Base-by-base conservation (phyloP, 352 stramenopile genomes). In the Globisporangium abappressorium region DNA sequence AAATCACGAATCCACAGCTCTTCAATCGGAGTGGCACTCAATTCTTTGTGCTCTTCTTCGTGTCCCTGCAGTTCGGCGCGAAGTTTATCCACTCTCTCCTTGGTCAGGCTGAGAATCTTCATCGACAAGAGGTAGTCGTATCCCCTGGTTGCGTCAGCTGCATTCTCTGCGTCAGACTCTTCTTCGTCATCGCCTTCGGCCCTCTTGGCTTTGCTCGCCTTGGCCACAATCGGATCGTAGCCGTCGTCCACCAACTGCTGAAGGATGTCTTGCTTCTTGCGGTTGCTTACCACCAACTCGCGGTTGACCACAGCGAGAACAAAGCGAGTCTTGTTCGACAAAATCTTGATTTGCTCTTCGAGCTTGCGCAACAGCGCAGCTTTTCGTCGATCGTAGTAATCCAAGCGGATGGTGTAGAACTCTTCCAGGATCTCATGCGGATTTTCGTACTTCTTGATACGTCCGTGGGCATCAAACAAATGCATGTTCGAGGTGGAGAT, bases 401-500 rank as follows among this genome's bases (percentile, higher is more conserved):
- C 83, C 22, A 99, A 69, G 28, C 97, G 89, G 46, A 98, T 86
- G 2, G 70, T 77, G 69, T 98, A 99, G 69, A 98, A 99, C 63
- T 95, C 91, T 11, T 99, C 82, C 46, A 98, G 79, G 46, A 99
- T 97, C 62, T 97, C 79, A 68, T 97, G 75, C 12, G 97, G 88
- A 20, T 76, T 94, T 1, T 96, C 80, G 70, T 98, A 99, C 71
- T 98, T 97, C 73, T 91, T 89, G 71, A 99, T 99, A 53, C 79
- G 80, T 11, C 93, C 93, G 1, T 86, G 49, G 7, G 76, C 68
- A 66, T 98, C 91, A 76, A 99, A 99, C 8, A 98, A 83, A 70
- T 99, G 92, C 97, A 99, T 99, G 75, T 99, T 99, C 14, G 89
- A 97, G 2, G 92, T 98, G 11, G 84, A 96, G 41, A 99, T 79